Evolutionary conservation across 805 yeast species (phyloP), one percentile per base, ranked within the genome.

Genomic region (Metschnikowia amazonensis): DNA sequence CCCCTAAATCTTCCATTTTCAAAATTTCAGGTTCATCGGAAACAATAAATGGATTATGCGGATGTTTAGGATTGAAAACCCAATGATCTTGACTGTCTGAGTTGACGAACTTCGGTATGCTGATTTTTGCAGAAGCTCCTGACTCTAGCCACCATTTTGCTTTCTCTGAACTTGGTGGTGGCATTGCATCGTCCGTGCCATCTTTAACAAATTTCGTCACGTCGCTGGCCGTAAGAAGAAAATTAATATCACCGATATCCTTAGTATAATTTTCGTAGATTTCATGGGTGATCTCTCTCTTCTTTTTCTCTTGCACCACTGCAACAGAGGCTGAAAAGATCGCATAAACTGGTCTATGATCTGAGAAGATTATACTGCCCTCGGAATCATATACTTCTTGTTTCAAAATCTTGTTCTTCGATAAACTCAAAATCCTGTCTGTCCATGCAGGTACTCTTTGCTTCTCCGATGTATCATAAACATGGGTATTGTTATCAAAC

Each of bases 361-460:
- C 99, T 0, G 96, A 87, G 56, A 86, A 84, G 14, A 70, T 62
- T 17, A 87, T 71, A 20, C 74, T 70, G 17, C 72, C 77, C 8
- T 74, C 79, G 42, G 84, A 72, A 11, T 79, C 75, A 61, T 92
- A 94, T 6, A 69, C 65, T 1, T 75, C 50, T 50, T 86, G 92
- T 36, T 67, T 72, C 46, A 90, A 62, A 9, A 76, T 70, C 29
- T 76, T 74, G 13, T 86, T 82, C 21, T 85, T 70, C 3, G 75
- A 66, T 45, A 70, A 56, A 57, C 81, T 82, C 39, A 90, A 64
- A 31, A 92, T 82, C 46, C 99, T 70, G 67, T 94, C 99, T 2
- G 98, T 90, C 99, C 99, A 94, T 0, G 99, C 95, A 1, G 99
- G 99, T 10, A 87, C 82, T 50, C 99, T 78, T 64, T 82, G 83